These are phyloP conservation scores for Ogataea hybrid DNA, from an alignment of 1,139 yeast species.

Conservation along the genomic window DNA sequence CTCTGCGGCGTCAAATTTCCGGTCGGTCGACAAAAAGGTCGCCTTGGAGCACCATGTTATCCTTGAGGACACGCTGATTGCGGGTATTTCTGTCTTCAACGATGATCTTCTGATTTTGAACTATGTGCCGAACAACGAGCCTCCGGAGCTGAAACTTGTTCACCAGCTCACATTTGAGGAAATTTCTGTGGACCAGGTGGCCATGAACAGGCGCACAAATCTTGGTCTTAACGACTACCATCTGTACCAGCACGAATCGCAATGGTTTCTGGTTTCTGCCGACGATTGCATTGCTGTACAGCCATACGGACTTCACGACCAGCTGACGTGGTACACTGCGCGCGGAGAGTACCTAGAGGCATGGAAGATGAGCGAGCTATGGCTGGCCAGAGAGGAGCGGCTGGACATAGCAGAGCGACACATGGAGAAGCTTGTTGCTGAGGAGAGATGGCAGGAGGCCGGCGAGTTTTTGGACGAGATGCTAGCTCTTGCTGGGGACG, in stretches of 20 bases:
- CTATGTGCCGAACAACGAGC: constrained; percentile 37
- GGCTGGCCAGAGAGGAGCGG: constrained; percentile 50
- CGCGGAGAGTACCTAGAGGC: constrained; percentile 60
- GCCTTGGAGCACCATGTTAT: constrained; percentile 53
- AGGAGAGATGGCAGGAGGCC: constrained; percentile 57
- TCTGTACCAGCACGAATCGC: constrained; percentile 48
- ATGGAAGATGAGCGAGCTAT: constrained; percentile 68
- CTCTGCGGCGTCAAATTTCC: constrained; percentile 68
- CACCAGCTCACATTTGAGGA: constrained; percentile 70
- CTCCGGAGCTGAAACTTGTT: constrained; percentile 72
- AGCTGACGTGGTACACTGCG: constrained; percentile 68
- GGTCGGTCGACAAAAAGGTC: constrained; percentile 56
- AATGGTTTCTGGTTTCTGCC: constrained; percentile 73
- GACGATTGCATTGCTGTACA: constrained; percentile 73
- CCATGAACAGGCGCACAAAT: constrained; percentile 54
- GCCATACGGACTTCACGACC: constrained; percentile 65
- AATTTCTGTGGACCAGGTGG: constrained; percentile 79
- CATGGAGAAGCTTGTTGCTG: constrained; percentile 52
- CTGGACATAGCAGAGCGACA: constrained; percentile 62
- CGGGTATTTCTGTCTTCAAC: constrained; percentile 75
- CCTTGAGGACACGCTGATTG: constrained; percentile 58
- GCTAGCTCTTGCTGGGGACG: constrained; percentile 36
- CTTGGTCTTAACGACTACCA: constrained; percentile 81
- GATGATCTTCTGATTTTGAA: constrained; percentile 62
- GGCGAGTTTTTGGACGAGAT: constrained; percentile 47